Conservation (phyloP, 2,329 filamentous ascomycete genomes). For the Penicillium sp. region DNA sequence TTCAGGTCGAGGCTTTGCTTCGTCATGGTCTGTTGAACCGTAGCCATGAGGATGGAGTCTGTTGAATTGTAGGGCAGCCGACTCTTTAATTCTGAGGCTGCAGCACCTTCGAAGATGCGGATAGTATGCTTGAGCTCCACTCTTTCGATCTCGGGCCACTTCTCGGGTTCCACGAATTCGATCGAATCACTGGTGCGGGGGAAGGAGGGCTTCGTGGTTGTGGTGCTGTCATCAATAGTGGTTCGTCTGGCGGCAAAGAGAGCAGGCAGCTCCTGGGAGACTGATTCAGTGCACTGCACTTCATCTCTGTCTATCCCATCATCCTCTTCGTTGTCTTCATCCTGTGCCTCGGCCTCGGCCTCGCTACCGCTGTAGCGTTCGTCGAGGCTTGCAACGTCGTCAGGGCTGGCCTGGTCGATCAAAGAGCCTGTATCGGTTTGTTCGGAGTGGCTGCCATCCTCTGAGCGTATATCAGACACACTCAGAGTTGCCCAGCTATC, state of each 20-base stretch:
- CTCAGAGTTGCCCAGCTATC: constrained; percentile 50
- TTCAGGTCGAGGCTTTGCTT: constrained; percentile 41
- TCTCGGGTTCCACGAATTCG: constrained; percentile 45
- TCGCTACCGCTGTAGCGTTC: constrained; percentile 42
- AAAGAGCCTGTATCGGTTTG: constrained; percentile 46
- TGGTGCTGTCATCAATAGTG: constrained; percentile 37
- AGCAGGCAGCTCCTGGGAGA: constrained; percentile 32
- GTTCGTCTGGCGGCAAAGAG: constrained; percentile 30
- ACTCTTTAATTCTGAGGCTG: constrained; percentile 31
- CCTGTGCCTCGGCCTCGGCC: constrained; percentile 33
- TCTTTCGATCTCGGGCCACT: constrained; percentile 40
- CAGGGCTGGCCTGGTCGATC: constrained; percentile 43
- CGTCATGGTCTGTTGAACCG: constrained; percentile 47
- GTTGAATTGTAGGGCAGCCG: constrained; percentile 29
- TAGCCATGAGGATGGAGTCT: constrained; percentile 39
- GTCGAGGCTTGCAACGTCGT: constrained; percentile 48
- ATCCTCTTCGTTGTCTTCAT: constrained; percentile 32
- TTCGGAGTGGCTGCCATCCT: constrained; percentile 47
- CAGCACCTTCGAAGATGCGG: constrained; percentile 34
- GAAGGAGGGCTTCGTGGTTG: constrained; percentile 37
- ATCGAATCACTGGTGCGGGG: constrained; percentile 40
- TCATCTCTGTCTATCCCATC: constrained; percentile 25
- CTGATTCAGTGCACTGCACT: constrained; percentile 29
- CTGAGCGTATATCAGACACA: constrained; percentile 45
- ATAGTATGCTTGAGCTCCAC: constrained; percentile 47